Evolutionary conservation across 805 yeast species (phyloP).

Genomic region (Candida krabiensis): DNA sequence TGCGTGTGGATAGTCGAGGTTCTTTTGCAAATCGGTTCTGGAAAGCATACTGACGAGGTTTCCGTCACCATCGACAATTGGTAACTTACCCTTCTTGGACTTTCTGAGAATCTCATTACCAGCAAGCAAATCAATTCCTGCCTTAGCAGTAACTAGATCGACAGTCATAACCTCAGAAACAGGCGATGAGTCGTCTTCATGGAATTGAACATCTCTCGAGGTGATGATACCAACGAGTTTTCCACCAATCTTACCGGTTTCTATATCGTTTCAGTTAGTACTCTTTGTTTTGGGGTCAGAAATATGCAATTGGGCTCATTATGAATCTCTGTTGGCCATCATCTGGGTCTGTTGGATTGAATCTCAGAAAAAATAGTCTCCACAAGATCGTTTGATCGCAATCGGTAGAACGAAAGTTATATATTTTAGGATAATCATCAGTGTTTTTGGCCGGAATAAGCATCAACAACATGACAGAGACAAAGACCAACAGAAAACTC

Average conservation of each 20-base stretch:
- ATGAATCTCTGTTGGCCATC: background rate
- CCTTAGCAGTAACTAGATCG: slow-evolving; percentile 78
- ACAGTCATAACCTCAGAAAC: slow-evolving; percentile 87
- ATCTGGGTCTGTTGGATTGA: background rate
- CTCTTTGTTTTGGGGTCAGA: no score
- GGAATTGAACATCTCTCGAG: slow-evolving; percentile 95
- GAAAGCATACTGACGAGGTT: slow-evolving; percentile 85
- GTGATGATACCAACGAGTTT: slow-evolving; percentile 94
- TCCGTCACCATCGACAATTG: slow-evolving; percentile 78
- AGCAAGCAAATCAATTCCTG: slow-evolving; percentile 77
- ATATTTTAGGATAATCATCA: slow-evolving; percentile 58
- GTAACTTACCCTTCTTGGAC: slow-evolving; percentile 97
- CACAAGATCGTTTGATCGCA: slow-evolving; percentile 95
- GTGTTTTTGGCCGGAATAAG: no score
- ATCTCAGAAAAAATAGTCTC: slow-evolving; percentile 55
- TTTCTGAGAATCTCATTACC: slow-evolving; percentile 90
- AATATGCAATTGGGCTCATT: slow-evolving; percentile 2
- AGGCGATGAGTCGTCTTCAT: slow-evolving; percentile 62
- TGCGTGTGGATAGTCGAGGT: slow-evolving; percentile 89
- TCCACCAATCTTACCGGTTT: slow-evolving; percentile 80
- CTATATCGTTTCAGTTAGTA: slow-evolving; percentile 40
- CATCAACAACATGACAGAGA: no score
- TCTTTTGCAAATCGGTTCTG: slow-evolving; percentile 96
- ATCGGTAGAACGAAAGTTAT: slow-evolving; percentile 99
- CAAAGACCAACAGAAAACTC: no score